Percentiles rank a stretch among this genome's conserved stretches.
phyloP scores from a whole-genome alignment of 176 grass and related monocot species.

The Calamus simplicifolius region DNA sequence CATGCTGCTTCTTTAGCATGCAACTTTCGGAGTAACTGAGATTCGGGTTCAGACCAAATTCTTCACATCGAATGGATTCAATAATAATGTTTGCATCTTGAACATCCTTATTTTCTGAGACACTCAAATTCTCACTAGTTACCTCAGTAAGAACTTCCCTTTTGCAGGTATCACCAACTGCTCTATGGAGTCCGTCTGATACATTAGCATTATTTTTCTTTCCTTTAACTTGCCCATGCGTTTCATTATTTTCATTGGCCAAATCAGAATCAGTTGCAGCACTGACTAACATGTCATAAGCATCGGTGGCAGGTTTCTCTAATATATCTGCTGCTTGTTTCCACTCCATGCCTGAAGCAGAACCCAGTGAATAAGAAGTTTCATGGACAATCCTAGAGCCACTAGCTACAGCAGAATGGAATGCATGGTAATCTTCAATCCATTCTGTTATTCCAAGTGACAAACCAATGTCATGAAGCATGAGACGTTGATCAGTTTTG shows the following conservation, averaged over 20 bases:
- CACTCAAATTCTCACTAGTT: constrained; percentile 9
- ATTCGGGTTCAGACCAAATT: constrained; percentile 80
- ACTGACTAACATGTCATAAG: constrained; percentile 12
- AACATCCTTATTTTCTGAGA: constrained; percentile 26
- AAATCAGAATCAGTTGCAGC: constrained; percentile 1
- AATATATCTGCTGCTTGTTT: constrained; percentile 23
- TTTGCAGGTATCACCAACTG: constrained; percentile 9
- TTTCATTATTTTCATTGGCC: constrained; percentile 17
- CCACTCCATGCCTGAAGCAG: background rate
- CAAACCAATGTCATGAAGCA: constrained; percentile 97
- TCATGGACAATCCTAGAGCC: constrained; percentile 5
- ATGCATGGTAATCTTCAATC: constrained; percentile 63
- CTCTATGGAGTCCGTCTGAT: constrained; percentile 21
- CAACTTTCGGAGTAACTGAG: constrained; percentile 45
- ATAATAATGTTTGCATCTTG: constrained; percentile 51
- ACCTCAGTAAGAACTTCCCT: constrained; percentile 21
- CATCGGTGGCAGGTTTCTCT: constrained; percentile 11
- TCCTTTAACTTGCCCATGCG: constrained; percentile 15
- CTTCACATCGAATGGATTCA: constrained; percentile 80
- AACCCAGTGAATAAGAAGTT: constrained; percentile 19
- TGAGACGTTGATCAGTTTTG: constrained; percentile 49
- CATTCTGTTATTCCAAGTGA: constrained; percentile 71
- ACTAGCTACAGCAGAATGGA: constrained; percentile 41
- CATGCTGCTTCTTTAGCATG: constrained; percentile 90
- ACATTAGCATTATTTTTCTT: constrained; percentile 13